These are phyloP conservation scores for Cladosporium austrohemisphaericum DNA, from an alignment of 2,329 filamentous ascomycete genomes.

Conservation along the genomic window DNA sequence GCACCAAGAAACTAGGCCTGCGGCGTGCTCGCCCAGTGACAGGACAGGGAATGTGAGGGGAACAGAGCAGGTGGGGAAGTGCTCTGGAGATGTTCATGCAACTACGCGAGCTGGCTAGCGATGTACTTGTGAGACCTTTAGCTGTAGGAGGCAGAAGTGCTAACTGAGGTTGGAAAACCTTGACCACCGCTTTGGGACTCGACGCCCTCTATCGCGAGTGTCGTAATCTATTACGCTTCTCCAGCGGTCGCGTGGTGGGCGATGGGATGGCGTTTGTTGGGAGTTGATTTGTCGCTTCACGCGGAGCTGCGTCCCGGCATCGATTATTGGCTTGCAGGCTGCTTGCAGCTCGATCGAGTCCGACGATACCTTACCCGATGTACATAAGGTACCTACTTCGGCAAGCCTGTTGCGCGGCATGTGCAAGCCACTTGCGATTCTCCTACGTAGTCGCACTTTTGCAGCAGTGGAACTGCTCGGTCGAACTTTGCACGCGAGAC, in stretches of 20 bases:
- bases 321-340: neutral
- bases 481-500: conserved; percentile 1
- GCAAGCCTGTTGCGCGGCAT: conserved; percentile 1
- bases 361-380: neutral
- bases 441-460: neutral
- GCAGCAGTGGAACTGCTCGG: neutral
- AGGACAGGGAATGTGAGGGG: conserved; percentile 2
- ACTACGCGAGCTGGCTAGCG: conserved; percentile 5
- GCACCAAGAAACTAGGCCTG: neutral
- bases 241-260: neutral
- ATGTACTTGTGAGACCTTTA: neutral
- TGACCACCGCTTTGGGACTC: neutral
- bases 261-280: neutral
- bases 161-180: conserved; percentile 10
- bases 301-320: conserved; percentile 2
- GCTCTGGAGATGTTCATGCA: neutral
- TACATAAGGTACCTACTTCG: neutral
- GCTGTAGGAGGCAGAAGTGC: neutral
- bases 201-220: neutral
- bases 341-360: neutral
- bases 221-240: conserved; percentile 13
- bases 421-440: conserved; percentile 1
- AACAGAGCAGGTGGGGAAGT: conserved; percentile 2
- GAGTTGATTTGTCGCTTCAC: neutral
- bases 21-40: neutral